Evolutionary conservation across 768 basidiomycete species (phyloP).

Genomic region (Sarcodon sp.): DNA sequence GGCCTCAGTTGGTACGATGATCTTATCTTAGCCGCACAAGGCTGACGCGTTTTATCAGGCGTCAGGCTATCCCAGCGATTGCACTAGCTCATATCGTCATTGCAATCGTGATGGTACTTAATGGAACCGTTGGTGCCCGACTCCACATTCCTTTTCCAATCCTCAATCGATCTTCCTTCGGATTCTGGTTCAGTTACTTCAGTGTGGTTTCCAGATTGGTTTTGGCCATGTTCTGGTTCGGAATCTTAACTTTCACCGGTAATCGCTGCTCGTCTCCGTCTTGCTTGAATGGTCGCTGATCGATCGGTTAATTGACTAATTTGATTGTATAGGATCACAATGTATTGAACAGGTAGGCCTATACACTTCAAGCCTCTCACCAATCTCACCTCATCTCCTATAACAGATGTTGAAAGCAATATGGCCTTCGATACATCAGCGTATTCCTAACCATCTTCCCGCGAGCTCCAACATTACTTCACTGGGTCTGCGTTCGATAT

Average conservation of each 20-base stretch:
- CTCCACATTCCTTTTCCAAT: constrained; percentile 69
- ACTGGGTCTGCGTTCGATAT: constrained; percentile 24
- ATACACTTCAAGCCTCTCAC: neutral
- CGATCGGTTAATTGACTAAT: neutral
- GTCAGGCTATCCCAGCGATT: constrained; percentile 56
- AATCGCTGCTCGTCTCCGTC: neutral
- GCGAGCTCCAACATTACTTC: constrained; percentile 49
- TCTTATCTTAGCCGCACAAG: neutral
- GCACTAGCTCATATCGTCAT: constrained; percentile 65
- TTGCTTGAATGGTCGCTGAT: constrained; percentile 30
- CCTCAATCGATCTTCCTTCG: constrained; percentile 77
- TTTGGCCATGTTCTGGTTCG: constrained; percentile 77
- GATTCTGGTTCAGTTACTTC: constrained; percentile 87
- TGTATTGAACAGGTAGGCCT: constrained; percentile 46
- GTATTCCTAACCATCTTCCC: constrained; percentile 52
- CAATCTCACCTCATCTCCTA: neutral
- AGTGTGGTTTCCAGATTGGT: constrained; percentile 66
- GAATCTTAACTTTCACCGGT: constrained; percentile 40
- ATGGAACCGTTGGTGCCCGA: constrained; percentile 68
- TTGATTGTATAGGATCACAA: constrained; percentile 31
- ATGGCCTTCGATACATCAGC: constrained; percentile 53
- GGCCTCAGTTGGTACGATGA: constrained; percentile 52
- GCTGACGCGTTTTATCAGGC: constrained; percentile 22
- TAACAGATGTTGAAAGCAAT: constrained; percentile 61
- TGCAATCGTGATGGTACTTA: constrained; percentile 59